Conservation (phyloP, 495 filamentous ascomycete species). For the Aspergillus affinis region DNA sequence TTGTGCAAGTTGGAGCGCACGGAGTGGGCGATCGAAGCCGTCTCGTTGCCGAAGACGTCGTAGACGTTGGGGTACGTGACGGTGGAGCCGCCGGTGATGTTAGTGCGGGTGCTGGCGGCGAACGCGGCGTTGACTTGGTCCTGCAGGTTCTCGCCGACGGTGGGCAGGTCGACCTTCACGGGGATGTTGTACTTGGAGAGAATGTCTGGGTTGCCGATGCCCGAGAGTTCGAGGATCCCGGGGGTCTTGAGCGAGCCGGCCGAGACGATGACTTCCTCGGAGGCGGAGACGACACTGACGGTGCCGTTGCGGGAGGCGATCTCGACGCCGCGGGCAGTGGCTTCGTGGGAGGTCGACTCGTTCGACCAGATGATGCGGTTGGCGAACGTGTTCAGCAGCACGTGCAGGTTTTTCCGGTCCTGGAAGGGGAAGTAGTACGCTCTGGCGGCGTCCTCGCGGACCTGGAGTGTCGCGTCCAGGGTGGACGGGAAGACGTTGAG, state of each 20-base stretch:
- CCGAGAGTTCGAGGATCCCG: conserved; percentile 60
- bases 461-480: conserved; percentile 35
- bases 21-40: conserved; percentile 23
- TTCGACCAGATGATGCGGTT: conserved; percentile 34
- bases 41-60: conserved; percentile 32
- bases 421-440: conserved; percentile 37
- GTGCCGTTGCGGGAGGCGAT: conserved; percentile 9
- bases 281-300: conserved; percentile 40
- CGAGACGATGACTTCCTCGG: conserved; percentile 58
- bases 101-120: conserved; percentile 2
- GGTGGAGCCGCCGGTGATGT: conserved; percentile 12
- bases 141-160: conserved; percentile 52
- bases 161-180: conserved; percentile 34
- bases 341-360: neutral
- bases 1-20: conserved; percentile 18
- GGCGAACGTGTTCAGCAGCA: conserved; percentile 27
- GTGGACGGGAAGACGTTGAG: conserved; percentile 34
- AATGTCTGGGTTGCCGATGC: conserved; percentile 48
- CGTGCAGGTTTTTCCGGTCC: conserved; percentile 16
- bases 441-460: conserved; percentile 47
- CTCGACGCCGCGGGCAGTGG: conserved; percentile 18
- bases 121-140: conserved; percentile 35
- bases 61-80: conserved; percentile 17
- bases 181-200: conserved; percentile 33
- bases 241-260: conserved; percentile 59